Percentiles rank a stretch among this genome's conserved stretches.
phyloP scores from a whole-genome alignment of 2,329 filamentous ascomycete species.

The Neobulgaria alba region DNA sequence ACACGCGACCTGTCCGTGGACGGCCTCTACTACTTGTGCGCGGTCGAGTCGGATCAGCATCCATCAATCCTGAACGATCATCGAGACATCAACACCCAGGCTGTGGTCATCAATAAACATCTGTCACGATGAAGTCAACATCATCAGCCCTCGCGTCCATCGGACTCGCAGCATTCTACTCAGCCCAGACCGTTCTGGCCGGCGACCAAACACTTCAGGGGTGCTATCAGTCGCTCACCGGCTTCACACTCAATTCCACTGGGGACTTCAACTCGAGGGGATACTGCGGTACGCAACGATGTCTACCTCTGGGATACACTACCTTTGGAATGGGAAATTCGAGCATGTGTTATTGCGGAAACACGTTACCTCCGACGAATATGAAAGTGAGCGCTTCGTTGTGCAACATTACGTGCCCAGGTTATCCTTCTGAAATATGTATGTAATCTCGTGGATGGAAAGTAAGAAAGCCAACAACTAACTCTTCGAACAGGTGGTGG shows the following conservation, averaged over 20 bases:
- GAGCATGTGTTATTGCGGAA: conserved; percentile 26
- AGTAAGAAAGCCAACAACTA: conserved; percentile 5
- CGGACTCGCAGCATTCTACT: neutral
- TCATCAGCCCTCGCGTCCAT: neutral
- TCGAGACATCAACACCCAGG: neutral
- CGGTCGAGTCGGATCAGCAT: neutral
- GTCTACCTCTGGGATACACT: conserved; percentile 11
- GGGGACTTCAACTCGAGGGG: conserved; percentile 23
- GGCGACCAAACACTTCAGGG: conserved; percentile 13
- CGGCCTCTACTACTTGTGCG: neutral
- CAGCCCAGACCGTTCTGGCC: neutral
- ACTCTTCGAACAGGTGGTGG: conserved; percentile 23
- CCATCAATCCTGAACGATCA: neutral
- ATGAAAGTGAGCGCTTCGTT: conserved; percentile 13
- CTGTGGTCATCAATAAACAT: neutral
- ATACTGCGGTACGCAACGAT: conserved; percentile 18
- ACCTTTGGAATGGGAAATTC: conserved; percentile 21
- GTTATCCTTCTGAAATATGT: conserved; percentile 24
- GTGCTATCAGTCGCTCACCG: conserved; percentile 22
- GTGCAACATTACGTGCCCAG: conserved; percentile 23
- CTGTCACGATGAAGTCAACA: neutral
- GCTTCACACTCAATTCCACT: conserved; percentile 21
- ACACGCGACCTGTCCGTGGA: too few species aligned
- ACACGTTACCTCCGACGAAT: conserved; percentile 18
- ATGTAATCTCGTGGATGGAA: conserved; percentile 4